Evolutionary conservation across 2,329 filamentous ascomycete genomes (phyloP).

Genomic region (Aspergillus ibericus): DNA sequence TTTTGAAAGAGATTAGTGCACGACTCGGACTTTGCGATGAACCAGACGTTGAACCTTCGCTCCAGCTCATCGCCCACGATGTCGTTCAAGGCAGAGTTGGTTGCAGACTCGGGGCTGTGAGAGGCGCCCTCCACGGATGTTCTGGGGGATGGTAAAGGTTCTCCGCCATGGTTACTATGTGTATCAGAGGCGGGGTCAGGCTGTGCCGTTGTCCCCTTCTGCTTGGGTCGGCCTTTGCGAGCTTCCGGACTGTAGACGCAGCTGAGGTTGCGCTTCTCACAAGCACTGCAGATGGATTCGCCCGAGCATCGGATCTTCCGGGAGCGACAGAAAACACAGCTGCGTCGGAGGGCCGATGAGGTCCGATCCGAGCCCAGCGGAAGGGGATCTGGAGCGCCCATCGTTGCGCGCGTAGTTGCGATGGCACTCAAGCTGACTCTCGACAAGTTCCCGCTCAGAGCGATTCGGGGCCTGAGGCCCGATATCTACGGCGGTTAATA

Average conservation of each 20-base stretch:
- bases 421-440: too few species aligned
- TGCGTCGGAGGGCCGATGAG: background rate
- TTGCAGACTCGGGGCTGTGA: background rate
- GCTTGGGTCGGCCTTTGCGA: slow-evolving; percentile 8
- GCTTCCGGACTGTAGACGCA: slow-evolving; percentile 12
- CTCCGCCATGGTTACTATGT: background rate
- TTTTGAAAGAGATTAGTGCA: slow-evolving; percentile 1
- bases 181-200: background rate
- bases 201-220: background rate
- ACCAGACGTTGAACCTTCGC: slow-evolving; percentile 6
- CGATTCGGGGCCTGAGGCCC: too few species aligned
- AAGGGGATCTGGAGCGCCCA: too few species aligned
- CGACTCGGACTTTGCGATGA: slow-evolving; percentile 2
- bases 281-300: slow-evolving; percentile 6
- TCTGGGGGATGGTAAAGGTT: background rate
- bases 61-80: slow-evolving; percentile 5
- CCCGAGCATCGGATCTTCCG: slow-evolving; percentile 11
- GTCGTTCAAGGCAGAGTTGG: background rate
- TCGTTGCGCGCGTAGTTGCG: too few species aligned
- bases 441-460: too few species aligned
- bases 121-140: background rate
- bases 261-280: slow-evolving; percentile 6
- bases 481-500: too few species aligned
- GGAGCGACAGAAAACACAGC: slow-evolving; percentile 10
- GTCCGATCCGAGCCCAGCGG: too few species aligned